Evolutionary conservation across 139 green algal species (phyloP).

Genomic region (Pseudopediastrum boryanum): DNA sequence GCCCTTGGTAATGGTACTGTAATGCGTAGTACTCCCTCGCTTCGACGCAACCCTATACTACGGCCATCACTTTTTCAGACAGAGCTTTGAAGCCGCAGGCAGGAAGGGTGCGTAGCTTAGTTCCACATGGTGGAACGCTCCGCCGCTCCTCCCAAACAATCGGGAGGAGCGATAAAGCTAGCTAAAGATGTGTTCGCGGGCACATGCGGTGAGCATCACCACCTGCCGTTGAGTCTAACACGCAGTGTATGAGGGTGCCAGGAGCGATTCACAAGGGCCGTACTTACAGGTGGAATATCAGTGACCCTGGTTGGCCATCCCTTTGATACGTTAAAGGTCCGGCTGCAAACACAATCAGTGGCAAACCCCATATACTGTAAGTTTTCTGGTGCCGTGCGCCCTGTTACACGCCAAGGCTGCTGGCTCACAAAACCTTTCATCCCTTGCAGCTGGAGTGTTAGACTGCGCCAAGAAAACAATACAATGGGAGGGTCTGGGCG

Average conservation of each 20-base stretch:
- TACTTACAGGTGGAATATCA: slow-evolving; percentile 78
- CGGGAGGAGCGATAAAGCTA: slow-evolving; percentile 24
- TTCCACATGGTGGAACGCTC: no score
- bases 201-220: slow-evolving; percentile 63
- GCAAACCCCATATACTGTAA: slow-evolving; percentile 91
- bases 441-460: slow-evolving; percentile 75
- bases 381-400: slow-evolving; percentile 14
- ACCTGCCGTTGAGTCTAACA: background rate
- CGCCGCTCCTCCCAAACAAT: background rate
- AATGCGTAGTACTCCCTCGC: no score
- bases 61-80: no score
- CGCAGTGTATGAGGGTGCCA: background rate
- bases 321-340: slow-evolving; percentile 93
- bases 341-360: slow-evolving; percentile 87
- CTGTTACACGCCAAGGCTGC: background rate
- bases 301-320: slow-evolving; percentile 90
- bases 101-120: no score
- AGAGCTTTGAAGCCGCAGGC: no score
- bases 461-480: slow-evolving; percentile 93
- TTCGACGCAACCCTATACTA: no score
- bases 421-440: background rate
- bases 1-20: no score
- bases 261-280: background rate
- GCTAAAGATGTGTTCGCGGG: slow-evolving; percentile 80
- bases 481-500: slow-evolving; percentile 85